Percentiles rank a stretch among this genome's conserved stretches.
These are phyloP conservation scores for Microdochium bolleyi DNA, from an alignment of 2,329 filamentous ascomycete species.

Conservation along the genomic window DNA sequence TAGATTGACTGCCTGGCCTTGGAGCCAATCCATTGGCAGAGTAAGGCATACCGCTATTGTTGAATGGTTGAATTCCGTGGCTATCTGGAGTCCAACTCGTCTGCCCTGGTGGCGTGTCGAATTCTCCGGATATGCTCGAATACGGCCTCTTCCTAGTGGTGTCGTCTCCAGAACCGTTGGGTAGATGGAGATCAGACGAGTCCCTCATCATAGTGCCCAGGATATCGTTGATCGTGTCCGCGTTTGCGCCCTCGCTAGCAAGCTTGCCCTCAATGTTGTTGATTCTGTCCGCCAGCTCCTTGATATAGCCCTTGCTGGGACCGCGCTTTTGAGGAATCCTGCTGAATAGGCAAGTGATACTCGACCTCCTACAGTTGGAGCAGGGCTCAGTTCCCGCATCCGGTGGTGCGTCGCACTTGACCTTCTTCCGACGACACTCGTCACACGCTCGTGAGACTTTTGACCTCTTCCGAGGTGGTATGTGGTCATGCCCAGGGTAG, in stretches of 20 bases:
- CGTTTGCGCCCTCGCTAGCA: constrained; percentile 37
- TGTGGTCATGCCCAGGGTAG: constrained; percentile 33
- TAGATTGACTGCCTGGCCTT: constrained; percentile 31
- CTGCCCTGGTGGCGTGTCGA: constrained; percentile 32
- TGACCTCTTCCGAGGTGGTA: constrained; percentile 66
- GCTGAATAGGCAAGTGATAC: constrained; percentile 76
- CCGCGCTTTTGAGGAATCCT: constrained; percentile 82
- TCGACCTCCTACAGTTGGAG: constrained; percentile 71
- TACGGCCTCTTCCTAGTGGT: constrained; percentile 24
- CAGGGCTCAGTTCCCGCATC: constrained; percentile 69
- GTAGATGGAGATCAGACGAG: constrained; percentile 43
- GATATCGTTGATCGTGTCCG: constrained; percentile 35
- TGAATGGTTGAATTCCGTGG: constrained; percentile 32
- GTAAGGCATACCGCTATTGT: constrained; percentile 24
- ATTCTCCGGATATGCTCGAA: constrained; percentile 24
- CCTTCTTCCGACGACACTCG: constrained; percentile 82
- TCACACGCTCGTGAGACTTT: constrained; percentile 88
- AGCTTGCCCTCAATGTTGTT: constrained; percentile 77
- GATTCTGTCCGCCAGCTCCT: constrained; percentile 79
- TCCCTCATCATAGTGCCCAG: constrained; percentile 22
- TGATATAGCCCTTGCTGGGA: constrained; percentile 92
- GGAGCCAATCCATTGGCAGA: constrained; percentile 35
- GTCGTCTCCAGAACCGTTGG: constrained; percentile 33
- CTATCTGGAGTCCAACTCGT: constrained; percentile 39
- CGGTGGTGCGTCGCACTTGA: constrained; percentile 76